Base-by-base conservation (phyloP, 2,329 filamentous ascomycete genomes). In the Fusarium keratoplasticum region DNA sequence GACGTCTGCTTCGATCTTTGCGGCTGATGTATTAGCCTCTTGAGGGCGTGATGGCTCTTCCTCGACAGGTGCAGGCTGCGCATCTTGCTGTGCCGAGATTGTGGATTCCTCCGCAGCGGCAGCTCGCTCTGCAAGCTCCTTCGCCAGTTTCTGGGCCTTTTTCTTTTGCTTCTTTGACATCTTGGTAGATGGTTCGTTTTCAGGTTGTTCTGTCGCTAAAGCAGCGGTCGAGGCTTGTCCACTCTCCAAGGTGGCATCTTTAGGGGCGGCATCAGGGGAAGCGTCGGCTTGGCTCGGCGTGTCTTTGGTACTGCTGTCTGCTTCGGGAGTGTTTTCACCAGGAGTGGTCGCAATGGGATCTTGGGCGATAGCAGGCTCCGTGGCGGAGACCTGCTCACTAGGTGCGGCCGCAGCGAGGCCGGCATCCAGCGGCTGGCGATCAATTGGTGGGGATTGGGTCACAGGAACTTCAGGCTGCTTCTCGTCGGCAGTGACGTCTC, bases 101-200 rank as follows among this genome's bases (percentile, higher is more conserved):
- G 36, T 14, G 22, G 36, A 4, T 22, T 73, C 63, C 16, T 62
- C 66, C 22, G 14, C 47, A 52, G 35, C 47, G 20, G 38, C 38
- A 35, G 66, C 61, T 25, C 55, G 31, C 25, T 69, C 52, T 20
- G 60, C 54, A 16, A 64, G 55, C 20, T 71, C 73, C 13, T 64
- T 59, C 64, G 77, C 80, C 42, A 80, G 71, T 55, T 81, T 82
- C 72, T 82, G 81, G 11, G 79, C 78, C 70, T 82, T 82, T 64
- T 82, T 83, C 72, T 81, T 83, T 50, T 84, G 78, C 64, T 83
- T 81, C 67, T 80, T 82, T 20, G 75, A 75, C 66, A 77, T 79
- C 66, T 80, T 80, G 6, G 70, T 50, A 18, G 70, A 20, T 25
- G 33, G 59, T 14, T 29, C 29, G n/a, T 20, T 40, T 2, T 35